These are phyloP conservation scores for Chenopodium quinoa DNA, from an alignment of 148 eudicot species.

Conservation along the genomic window DNA sequence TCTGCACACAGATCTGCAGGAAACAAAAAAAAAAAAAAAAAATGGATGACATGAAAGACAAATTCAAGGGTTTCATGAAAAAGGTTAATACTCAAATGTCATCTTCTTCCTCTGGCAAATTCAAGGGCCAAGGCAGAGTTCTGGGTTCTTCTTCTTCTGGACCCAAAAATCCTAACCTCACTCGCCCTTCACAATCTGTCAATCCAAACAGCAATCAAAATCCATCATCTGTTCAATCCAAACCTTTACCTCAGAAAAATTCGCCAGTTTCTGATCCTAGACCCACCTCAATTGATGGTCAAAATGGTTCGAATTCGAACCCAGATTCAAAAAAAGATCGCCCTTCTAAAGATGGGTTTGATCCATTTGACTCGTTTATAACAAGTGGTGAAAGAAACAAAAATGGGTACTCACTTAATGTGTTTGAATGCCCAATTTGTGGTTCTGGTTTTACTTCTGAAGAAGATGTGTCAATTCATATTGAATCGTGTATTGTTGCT, in stretches of 20 bases:
- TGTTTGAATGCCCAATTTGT: slow-evolving; percentile 94
- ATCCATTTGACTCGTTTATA: slow-evolving; percentile 68
- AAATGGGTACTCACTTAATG: slow-evolving; percentile 64
- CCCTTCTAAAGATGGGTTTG: slow-evolving; percentile 52
- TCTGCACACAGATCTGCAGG: neutral
- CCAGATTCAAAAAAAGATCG: slow-evolving; percentile 1
- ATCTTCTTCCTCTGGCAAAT: slow-evolving; percentile 72
- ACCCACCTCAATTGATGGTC: slow-evolving; percentile 9
- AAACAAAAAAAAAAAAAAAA: neutral
- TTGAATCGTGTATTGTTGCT: slow-evolving; percentile 67
- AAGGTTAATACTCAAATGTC: slow-evolving; percentile 71
- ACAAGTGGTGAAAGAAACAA: slow-evolving; percentile 71
- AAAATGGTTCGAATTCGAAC: slow-evolving; percentile 3
- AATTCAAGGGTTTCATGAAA: slow-evolving; percentile 87
- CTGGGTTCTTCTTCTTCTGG: slow-evolving; percentile 64
- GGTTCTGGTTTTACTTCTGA: slow-evolving; percentile 63
- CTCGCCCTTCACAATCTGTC: slow-evolving; percentile 28
- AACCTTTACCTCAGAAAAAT: slow-evolving; percentile 41
- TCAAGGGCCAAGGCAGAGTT: slow-evolving; percentile 85
- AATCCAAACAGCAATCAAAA: slow-evolving; percentile 28
- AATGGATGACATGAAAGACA: slow-evolving; percentile 87
- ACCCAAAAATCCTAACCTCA: slow-evolving; percentile 26
- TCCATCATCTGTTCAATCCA: slow-evolving; percentile 26
- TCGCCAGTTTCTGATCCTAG: slow-evolving; percentile 24
- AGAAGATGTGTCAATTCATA: slow-evolving; percentile 72